These are phyloP conservation scores for Musa beccarii DNA, from an alignment of 176 grass and related monocot species.

Conservation along the genomic window DNA sequence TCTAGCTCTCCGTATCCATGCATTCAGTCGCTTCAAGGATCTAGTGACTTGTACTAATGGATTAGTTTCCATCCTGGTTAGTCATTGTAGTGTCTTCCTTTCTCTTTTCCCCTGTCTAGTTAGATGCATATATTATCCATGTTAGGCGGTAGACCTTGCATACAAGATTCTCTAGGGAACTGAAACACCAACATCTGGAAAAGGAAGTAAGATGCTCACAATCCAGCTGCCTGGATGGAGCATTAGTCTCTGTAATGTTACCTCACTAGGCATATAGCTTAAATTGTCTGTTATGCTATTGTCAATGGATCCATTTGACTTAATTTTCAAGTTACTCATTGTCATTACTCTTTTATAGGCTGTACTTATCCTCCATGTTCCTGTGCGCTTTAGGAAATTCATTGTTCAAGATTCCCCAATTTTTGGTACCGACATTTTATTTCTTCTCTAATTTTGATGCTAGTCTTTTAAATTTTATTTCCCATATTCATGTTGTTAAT, in stretches of 20 bases:
- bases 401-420: conserved; percentile 42
- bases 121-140: not conserved
- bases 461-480: not conserved
- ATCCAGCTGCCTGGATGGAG: too few relatives aligned
- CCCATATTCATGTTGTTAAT: not conserved
- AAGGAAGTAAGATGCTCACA: too few relatives aligned
- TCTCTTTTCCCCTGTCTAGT: not conserved
- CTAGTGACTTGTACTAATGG: conserved; percentile 86
- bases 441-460: not conserved
- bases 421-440: conserved; percentile 47
- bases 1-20: conserved; percentile 69
- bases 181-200: not conserved
- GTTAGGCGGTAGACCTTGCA: too few relatives aligned
- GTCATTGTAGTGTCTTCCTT: not conserved
- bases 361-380: conserved; percentile 75
- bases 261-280: too few relatives aligned
- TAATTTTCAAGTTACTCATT: not conserved
- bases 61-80: conserved; percentile 67
- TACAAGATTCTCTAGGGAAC: too few relatives aligned
- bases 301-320: not conserved
- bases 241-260: too few relatives aligned
- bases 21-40: conserved; percentile 69
- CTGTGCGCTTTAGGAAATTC: conserved; percentile 60
- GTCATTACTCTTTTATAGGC: conserved; percentile 37
- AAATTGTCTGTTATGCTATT: not conserved